Percentiles rank a stretch among this genome's conserved stretches.
These are phyloP conservation scores for Acrocalymma vagum DNA, from an alignment of 2,329 filamentous ascomycete species.

Conservation along the genomic window DNA sequence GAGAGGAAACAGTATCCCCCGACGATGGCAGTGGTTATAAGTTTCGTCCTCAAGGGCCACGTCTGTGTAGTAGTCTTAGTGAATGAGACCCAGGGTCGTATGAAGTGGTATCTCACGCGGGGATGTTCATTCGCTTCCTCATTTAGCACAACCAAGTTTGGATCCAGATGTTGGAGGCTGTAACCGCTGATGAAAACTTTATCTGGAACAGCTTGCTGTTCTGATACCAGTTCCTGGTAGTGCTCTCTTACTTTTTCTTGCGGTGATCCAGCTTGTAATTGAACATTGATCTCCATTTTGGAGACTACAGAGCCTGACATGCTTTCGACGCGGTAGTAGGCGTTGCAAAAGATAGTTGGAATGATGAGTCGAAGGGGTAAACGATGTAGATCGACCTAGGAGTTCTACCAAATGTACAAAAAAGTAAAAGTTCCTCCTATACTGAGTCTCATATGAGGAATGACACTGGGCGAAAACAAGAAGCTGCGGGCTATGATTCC, in stretches of 20 bases:
- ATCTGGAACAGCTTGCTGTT: conserved; percentile 8
- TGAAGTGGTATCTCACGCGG: conserved; percentile 5
- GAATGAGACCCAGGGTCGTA: background rate
- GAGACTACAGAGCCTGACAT: too few species aligned
- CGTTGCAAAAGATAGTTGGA: too few species aligned
- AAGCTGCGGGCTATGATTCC: too few species aligned
- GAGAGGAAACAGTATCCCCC: conserved; percentile 16
- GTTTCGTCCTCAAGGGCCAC: conserved; percentile 15
- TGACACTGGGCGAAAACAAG: too few species aligned
- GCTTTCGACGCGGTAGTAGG: too few species aligned
- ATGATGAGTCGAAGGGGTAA: too few species aligned
- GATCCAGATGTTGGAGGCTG: conserved; percentile 10
- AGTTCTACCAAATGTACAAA: too few species aligned
- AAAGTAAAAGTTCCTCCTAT: too few species aligned
- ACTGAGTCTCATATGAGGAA: too few species aligned
- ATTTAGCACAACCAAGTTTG: conserved; percentile 11
- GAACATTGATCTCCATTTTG: too few species aligned
- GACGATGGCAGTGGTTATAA: conserved; percentile 9
- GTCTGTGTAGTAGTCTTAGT: conserved; percentile 2
- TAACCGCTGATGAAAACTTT: conserved; percentile 13
- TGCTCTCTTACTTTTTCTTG: background rate
- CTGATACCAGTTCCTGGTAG: conserved; percentile 11
- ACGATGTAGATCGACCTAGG: too few species aligned
- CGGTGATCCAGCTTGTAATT: background rate
- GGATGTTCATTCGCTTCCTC: conserved; percentile 12